A percentile compares a stretch with the other conserved stretches of the same genome.
phyloP scores from a whole-genome alignment of 495 filamentous ascomycete species.

The Aspergillus egyptiacus region DNA sequence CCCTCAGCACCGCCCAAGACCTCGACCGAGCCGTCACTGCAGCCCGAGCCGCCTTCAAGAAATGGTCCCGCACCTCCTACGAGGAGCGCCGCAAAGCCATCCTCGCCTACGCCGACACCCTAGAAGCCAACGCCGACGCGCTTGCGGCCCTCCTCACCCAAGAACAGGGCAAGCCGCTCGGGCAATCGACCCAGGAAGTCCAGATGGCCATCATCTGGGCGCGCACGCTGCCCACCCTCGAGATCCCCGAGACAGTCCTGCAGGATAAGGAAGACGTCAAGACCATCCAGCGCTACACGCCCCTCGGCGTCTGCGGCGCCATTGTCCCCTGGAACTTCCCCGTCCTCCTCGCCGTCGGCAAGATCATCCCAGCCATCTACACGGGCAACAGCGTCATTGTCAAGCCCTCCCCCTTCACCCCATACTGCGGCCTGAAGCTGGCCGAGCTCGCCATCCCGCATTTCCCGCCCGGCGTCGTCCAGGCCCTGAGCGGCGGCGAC shows the following conservation, averaged over 20 bases:
- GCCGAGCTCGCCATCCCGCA: constrained; percentile 52
- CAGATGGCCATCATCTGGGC: constrained; percentile 23
- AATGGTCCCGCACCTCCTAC: constrained; percentile 45
- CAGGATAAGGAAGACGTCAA: constrained; percentile 45
- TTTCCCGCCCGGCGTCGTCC: constrained; percentile 62
- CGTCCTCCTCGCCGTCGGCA: constrained; percentile 51
- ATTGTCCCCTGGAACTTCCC: constrained; percentile 63
- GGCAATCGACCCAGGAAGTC: constrained; percentile 23
- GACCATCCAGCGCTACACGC: constrained; percentile 47
- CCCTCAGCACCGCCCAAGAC: constrained; percentile 47
- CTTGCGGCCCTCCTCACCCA: constrained; percentile 46
- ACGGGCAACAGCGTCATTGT: constrained; percentile 56
- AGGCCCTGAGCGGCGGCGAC: constrained; percentile 61
- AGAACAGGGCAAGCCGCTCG: constrained; percentile 54
- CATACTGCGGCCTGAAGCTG: constrained; percentile 53
- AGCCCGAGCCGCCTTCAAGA: constrained; percentile 43
- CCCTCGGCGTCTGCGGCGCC: constrained; percentile 53
- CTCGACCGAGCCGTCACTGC: constrained; percentile 48
- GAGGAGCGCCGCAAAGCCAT: constrained; percentile 53
- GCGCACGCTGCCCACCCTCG: constrained; percentile 18
- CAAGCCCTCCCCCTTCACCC: constrained; percentile 61
- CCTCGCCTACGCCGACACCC: constrained; percentile 45
- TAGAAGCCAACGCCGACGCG: constrained; percentile 36
- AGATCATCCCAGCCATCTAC: constrained; percentile 50
- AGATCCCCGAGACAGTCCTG: constrained; percentile 26